A percentile compares a stretch with the other conserved stretches of the same genome.
phyloP scores from a whole-genome alignment of 2,329 filamentous ascomycete genomes.

The Blumeriella jaapii region DNA sequence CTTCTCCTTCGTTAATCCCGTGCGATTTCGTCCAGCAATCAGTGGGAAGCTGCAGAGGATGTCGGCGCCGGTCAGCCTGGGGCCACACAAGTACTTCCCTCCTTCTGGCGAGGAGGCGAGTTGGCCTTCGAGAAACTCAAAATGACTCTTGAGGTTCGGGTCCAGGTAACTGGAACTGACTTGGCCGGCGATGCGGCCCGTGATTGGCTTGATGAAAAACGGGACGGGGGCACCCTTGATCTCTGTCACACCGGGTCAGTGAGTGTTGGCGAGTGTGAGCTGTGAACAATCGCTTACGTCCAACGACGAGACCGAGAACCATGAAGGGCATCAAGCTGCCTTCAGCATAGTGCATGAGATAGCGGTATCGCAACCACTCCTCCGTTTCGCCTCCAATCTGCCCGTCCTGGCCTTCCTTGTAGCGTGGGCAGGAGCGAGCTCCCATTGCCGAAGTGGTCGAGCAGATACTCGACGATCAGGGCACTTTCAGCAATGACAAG shows the following conservation, averaged over 20 bases:
- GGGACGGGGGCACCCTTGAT: constrained; percentile 45
- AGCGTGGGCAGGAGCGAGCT: constrained; percentile 40
- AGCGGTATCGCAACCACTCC: constrained; percentile 47
- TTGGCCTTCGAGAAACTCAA: constrained; percentile 39
- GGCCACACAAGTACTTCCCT: constrained; percentile 40
- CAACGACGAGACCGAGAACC: constrained; percentile 50
- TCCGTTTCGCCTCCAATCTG: constrained; percentile 49
- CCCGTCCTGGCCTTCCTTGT: constrained; percentile 46
- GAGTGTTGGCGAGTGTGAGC: background rate
- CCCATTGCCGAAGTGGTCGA: constrained; percentile 45
- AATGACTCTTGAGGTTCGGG: constrained; percentile 36
- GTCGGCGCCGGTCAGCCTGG: constrained; percentile 38
- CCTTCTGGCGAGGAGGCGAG: constrained; percentile 33
- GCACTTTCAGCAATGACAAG: constrained; percentile 71
- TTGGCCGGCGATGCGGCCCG: constrained; percentile 38
- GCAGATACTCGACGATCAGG: constrained; percentile 71
- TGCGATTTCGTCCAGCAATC: constrained; percentile 30
- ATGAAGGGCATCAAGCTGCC: constrained; percentile 69
- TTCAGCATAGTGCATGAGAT: constrained; percentile 75
- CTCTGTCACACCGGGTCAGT: constrained; percentile 34
- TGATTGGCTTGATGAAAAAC: constrained; percentile 59
- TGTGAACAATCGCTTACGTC: constrained; percentile 29
- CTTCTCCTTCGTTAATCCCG: constrained; percentile 29
- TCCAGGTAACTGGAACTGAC: constrained; percentile 35
- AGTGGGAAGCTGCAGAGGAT: constrained; percentile 41